Base-by-base conservation (phyloP, 1,284 basidiomycete species). In the Rhodotorula sp. region DNA sequence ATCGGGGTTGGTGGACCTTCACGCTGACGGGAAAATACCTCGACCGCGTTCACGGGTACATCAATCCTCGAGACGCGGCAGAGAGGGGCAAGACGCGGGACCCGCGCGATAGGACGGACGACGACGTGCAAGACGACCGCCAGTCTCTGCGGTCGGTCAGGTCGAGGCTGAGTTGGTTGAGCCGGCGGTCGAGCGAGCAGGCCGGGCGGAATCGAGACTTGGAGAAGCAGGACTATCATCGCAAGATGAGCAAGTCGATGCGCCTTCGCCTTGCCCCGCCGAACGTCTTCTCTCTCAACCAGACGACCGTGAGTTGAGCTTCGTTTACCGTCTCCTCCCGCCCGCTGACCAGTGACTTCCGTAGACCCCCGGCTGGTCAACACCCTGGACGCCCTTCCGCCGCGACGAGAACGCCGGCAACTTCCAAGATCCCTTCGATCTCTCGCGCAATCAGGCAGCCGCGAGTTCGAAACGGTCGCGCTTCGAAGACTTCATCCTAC, bases 391-490 rank as follows among this genome's bases (percentile, higher is more conserved):
- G 27, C 72, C 74, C 10, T 75, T 75, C 47, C 70, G 63, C 24
- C 72, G 70, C 22, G 64, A 64, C n/a, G 62, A 49, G 3, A 34
- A 64, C 7, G 44, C 59, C 30, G 52, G 54, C 6, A 15, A 54
- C 15, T 36, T 52, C 54, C 67, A 59, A 36, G 72, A 71, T 19
- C 74, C 66, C 20, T 74, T 67, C 72, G 70, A 66, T 34, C 51
- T 65, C 22, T 59, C 68, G 22, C 62, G 66, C 39, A 65, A 60
- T 49, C 56, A 29, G 36, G 39, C 39, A 44, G 62, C 60, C 36
- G 56, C 68, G 86, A 76, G 82, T 72, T 88, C 47, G 59, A 62
- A 61, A 56, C 76, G 71, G 60, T 70, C 76, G 66, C 80, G 75
- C 62, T 78, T 79, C 65, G 74, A 81, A 74, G 57, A 39, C 66